Base-by-base conservation (phyloP, 352 stramenopile species). In the Globisporangium paroecandrum region DNA sequence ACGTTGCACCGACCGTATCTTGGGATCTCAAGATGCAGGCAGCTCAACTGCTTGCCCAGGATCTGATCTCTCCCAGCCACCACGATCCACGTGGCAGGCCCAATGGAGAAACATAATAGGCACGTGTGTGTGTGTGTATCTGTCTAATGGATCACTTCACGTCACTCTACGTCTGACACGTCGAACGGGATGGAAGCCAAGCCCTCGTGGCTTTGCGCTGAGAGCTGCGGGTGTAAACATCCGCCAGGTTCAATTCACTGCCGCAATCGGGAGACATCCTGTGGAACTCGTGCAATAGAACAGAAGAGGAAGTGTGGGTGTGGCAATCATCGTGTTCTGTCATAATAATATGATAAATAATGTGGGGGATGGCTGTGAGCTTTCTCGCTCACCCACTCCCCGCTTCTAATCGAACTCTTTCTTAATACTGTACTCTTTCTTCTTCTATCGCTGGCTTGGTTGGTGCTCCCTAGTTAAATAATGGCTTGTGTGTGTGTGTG, bases 271-370 rank as follows among this genome's bases (percentile, higher is more conserved):
- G 29, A 32, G 29, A 32, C 15, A 9, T n/a, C 13, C 0, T 3
- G 7, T 66, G 12, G 47, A 60, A 60, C 10, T 20, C 51, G 20
- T n/a, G 4, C 38, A 25, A 32, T 9, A 58, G 36, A 54, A 27
- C 25, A 38, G 36, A 56, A 65, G 3, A 4, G 20, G 32, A 10
- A 1, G 22, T 58, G 32, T 34, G 53, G 43, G 27, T 25, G 43
- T 51, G 18, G 34, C 41, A 60, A 60, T 32, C 34, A 60, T 56
- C 24, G 25, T 27, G 13, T 46, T 56, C 22, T 43, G 53, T 58
- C 62, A 67, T 67, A 67, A 67, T 67, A 67, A 67, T 67, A 65
- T 55, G 13, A 69, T 72, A 72, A 60, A 60, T 60, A 72, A 72
- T 71, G 64, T 47, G 36, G 54, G 29, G 15, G 32, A 3, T 38